Percentiles rank a stretch among this genome's conserved stretches.
phyloP scores from a whole-genome alignment of 1,284 basidiomycete genomes.

The Leccinum fallax region DNA sequence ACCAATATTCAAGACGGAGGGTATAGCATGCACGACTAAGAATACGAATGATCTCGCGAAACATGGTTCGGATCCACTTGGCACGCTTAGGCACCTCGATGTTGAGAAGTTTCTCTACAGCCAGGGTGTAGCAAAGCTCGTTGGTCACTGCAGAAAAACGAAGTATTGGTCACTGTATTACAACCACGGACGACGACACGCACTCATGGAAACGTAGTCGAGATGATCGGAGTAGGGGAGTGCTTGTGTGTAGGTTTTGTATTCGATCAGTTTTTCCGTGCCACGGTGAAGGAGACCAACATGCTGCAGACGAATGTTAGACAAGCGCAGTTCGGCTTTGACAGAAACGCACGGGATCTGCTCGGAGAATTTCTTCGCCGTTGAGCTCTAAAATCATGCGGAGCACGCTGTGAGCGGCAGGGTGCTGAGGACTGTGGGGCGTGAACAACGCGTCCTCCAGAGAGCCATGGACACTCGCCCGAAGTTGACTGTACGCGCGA shows the following conservation, averaged over 20 bases:
- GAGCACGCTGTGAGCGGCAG: conserved; percentile 97
- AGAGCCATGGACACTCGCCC: conserved; percentile 52
- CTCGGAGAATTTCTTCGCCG: conserved; percentile 91
- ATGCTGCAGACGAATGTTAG: conserved; percentile 56
- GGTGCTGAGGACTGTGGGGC: conserved; percentile 84
- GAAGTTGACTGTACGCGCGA: conserved; percentile 72
- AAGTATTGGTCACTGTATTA: neutral
- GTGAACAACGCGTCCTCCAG: neutral
- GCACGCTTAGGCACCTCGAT: conserved; percentile 99
- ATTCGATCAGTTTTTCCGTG: conserved; percentile 98
- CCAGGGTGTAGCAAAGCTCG: conserved; percentile 94
- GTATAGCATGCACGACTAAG: conserved; percentile 76
- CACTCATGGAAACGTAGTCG: conserved; percentile 99
- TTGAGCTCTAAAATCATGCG: conserved; percentile 98
- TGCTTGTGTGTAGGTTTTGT: conserved; percentile 98
- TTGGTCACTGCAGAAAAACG: conserved; percentile 76
- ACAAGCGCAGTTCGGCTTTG: neutral
- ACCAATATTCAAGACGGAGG: neutral
- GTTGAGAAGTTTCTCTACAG: conserved; percentile 98
- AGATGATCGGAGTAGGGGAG: conserved; percentile 99
- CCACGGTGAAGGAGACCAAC: conserved; percentile 96
- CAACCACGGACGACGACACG: conserved; percentile 31
- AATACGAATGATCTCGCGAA: conserved; percentile 96
- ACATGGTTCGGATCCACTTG: conserved; percentile 98
- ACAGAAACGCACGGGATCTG: conserved; percentile 72